phyloP scores from a whole-genome alignment of 129 eudicot genomes.

The Oenanthe sinensis region DNA sequence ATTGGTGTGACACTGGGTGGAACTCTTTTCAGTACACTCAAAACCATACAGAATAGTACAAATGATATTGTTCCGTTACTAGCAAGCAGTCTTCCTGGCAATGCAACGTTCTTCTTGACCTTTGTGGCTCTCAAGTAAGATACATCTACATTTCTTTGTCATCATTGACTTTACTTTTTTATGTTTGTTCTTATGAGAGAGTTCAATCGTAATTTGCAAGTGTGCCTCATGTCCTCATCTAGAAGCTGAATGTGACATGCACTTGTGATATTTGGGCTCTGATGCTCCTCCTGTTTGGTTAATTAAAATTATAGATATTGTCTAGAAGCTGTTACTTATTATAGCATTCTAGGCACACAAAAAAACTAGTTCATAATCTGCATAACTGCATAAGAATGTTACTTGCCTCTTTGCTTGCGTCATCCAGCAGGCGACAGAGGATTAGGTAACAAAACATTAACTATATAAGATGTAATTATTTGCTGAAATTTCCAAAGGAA shows the following conservation, averaged over 20 bases:
- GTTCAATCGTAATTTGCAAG: background rate
- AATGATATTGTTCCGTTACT: conserved; percentile 22
- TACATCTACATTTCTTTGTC: background rate
- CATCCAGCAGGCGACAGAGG: background rate
- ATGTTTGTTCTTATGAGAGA: background rate
- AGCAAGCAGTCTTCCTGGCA: conserved; percentile 74
- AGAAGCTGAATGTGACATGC: background rate
- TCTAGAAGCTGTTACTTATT: background rate
- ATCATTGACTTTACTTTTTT: background rate
- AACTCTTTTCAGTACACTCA: conserved; percentile 50
- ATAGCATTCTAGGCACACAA: background rate
- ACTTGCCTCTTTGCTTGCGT: background rate
- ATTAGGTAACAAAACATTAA: background rate
- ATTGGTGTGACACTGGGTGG: conserved; percentile 80
- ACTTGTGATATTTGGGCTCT: background rate
- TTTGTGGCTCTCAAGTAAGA: conserved; percentile 93
- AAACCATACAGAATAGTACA: conserved; percentile 43
- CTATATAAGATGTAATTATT: background rate
- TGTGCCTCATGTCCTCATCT: background rate
- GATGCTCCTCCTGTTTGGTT: background rate
- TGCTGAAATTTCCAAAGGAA: background rate
- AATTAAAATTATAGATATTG: background rate
- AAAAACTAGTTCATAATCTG: background rate
- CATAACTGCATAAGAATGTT: background rate
- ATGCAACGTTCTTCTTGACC: conserved; percentile 88